A percentile compares a stretch with the other conserved stretches of the same genome.
Evolutionary conservation across 768 basidiomycete genomes (phyloP).

Genomic region (Lactarius indigo): DNA sequence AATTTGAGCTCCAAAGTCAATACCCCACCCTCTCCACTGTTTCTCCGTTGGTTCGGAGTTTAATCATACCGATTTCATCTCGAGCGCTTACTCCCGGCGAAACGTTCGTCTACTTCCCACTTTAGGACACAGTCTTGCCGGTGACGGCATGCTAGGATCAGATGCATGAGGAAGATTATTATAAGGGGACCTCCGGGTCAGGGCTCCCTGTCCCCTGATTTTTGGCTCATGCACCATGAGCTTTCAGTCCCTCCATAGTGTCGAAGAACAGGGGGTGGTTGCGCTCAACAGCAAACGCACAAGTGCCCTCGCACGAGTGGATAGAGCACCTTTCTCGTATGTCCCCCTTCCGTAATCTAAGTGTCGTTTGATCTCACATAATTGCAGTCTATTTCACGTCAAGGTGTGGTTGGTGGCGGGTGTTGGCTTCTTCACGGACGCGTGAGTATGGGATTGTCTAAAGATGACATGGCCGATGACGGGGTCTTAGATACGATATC

Average conservation of each 20-base stretch:
- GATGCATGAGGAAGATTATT: constrained; percentile 2
- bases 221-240: constrained; percentile 14
- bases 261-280: not conserved
- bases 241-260: constrained; percentile 6
- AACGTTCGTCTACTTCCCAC: constrained; percentile 17
- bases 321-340: constrained; percentile 82
- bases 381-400: constrained; percentile 45
- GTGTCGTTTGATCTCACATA: not conserved
- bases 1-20: constrained; percentile 1
- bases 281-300: constrained; percentile 67
- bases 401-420: constrained; percentile 52
- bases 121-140: not conserved
- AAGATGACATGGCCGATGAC: not conserved
- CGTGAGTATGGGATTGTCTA: constrained; percentile 38
- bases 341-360: constrained; percentile 28
- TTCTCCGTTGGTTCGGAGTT: not conserved
- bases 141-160: constrained; percentile 11
- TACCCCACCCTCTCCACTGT: not conserved
- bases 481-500: constrained; percentile 60
- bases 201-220: not conserved
- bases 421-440: constrained; percentile 90
- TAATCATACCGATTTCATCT: not conserved
- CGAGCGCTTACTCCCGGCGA: not conserved
- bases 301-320: constrained; percentile 81
- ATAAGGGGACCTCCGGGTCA: not conserved